phyloP scores from a whole-genome alignment of 495 filamentous ascomycete species.

The Penicillium crystallinum region DNA sequence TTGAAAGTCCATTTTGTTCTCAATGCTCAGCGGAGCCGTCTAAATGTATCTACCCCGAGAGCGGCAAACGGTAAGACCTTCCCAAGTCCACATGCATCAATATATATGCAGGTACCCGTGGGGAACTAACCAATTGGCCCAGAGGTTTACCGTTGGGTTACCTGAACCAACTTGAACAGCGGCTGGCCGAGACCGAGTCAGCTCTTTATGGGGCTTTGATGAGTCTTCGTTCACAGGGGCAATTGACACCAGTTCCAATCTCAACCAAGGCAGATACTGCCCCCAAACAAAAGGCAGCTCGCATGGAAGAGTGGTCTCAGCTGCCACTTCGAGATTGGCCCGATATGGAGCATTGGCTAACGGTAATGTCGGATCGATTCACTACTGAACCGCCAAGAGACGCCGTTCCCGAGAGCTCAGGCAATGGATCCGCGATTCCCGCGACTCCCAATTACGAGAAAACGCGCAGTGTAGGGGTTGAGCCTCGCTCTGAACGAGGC shows the following conservation, averaged over 20 bases:
- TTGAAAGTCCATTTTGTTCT: constrained; percentile 18
- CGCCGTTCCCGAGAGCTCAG: background rate
- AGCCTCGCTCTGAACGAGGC: background rate
- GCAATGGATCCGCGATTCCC: constrained; percentile 1
- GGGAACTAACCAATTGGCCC: background rate
- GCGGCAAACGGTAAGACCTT: constrained; percentile 23
- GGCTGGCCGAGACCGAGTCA: constrained; percentile 25
- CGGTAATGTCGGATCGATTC: constrained; percentile 16
- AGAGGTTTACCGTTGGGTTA: constrained; percentile 28
- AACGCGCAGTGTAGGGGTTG: background rate
- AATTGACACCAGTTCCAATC: constrained; percentile 6
- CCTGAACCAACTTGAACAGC: constrained; percentile 26
- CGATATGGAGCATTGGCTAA: constrained; percentile 20
- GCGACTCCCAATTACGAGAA: background rate
- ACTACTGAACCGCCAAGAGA: constrained; percentile 2
- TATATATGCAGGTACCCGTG: background rate
- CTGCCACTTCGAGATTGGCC: constrained; percentile 20
- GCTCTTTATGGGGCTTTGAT: constrained; percentile 24
- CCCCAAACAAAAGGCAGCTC: constrained; percentile 21
- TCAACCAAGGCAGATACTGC: constrained; percentile 11
- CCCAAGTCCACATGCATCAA: background rate
- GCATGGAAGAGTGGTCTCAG: constrained; percentile 25
- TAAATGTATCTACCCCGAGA: constrained; percentile 27
- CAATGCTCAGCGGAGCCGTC: constrained; percentile 25
- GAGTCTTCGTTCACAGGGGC: constrained; percentile 16